Conservation (phyloP, 2,329 filamentous ascomycete species). For the Xenoacremonium recifei region DNA sequence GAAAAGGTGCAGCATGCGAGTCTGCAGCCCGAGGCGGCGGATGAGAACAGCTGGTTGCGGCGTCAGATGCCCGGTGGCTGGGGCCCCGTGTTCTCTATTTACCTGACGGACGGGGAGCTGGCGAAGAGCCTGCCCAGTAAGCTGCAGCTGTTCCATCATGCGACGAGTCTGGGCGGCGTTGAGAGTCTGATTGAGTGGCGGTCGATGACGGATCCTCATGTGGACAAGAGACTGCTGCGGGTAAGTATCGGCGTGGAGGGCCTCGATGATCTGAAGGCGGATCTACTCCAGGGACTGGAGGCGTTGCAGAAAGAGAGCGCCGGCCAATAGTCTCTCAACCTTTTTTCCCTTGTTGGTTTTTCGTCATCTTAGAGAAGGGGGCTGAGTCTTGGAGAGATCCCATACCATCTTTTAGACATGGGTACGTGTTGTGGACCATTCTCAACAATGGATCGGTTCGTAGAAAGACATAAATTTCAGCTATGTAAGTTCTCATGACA, state of each 20-base stretch:
- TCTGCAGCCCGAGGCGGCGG: constrained; percentile 63
- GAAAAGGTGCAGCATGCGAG: constrained; percentile 71
- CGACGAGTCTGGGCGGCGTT: constrained; percentile 89
- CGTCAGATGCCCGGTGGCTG: constrained; percentile 91
- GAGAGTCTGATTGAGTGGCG: constrained; percentile 98
- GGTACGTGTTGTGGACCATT: too few species aligned
- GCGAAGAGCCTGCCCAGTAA: constrained; percentile 75
- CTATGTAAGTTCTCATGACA: too few species aligned
- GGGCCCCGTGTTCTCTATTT: constrained; percentile 82
- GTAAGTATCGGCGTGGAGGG: constrained; percentile 86
- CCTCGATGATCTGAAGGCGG: constrained; percentile 78
- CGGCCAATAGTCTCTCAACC: background rate
- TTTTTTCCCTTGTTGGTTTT: too few species aligned
- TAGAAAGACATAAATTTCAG: too few species aligned
- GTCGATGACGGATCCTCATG: constrained; percentile 74
- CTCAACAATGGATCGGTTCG: too few species aligned
- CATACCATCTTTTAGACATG: too few species aligned
- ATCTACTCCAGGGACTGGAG: constrained; percentile 67
- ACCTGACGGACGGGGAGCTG: constrained; percentile 56
- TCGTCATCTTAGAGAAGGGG: too few species aligned
- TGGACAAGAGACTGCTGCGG: constrained; percentile 72
- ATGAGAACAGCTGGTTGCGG: constrained; percentile 67
- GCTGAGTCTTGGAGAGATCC: too few species aligned
- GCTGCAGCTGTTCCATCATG: constrained; percentile 84
- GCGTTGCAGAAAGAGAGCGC: constrained; percentile 38